Conservation (phyloP, 371 early-diverging fungal species). For the Syncephalastrum contaminatum region DNA sequence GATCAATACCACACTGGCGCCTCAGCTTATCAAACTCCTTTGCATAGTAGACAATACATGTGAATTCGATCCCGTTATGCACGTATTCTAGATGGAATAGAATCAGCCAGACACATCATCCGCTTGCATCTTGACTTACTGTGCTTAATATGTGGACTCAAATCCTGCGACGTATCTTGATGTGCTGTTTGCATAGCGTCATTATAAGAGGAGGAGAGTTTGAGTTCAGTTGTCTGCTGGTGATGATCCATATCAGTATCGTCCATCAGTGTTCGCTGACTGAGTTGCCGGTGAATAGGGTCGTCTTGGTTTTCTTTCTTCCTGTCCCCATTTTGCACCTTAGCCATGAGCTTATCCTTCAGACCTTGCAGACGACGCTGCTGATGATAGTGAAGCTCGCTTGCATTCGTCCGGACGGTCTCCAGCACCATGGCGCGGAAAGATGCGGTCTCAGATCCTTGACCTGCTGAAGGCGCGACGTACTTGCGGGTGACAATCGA, state of each 20-base stretch:
- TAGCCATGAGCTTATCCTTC: background rate
- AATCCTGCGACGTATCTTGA: background rate
- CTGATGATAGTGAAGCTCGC: constrained; percentile 23
- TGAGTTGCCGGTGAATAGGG: constrained; percentile 1
- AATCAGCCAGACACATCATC: constrained; percentile 4
- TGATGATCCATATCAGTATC: constrained; percentile 8
- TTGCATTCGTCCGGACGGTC: constrained; percentile 31
- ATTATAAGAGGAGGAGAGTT: constrained; percentile 23
- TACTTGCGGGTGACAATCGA: constrained; percentile 38
- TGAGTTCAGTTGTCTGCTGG: constrained; percentile 23
- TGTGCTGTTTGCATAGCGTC: constrained; percentile 1
- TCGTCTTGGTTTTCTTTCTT: background rate
- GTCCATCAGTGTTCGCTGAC: constrained; percentile 1
- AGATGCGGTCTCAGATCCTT: constrained; percentile 34
- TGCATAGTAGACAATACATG: constrained; percentile 85
- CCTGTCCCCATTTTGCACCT: too few species aligned
- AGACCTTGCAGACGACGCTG: constrained; percentile 10
- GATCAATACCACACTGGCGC: constrained; percentile 75
- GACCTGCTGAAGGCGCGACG: constrained; percentile 27
- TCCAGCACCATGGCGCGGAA: constrained; percentile 40
- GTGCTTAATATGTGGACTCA: constrained; percentile 43
- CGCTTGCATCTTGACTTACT: constrained; percentile 21
- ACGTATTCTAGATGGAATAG: constrained; percentile 53
- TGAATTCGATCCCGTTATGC: constrained; percentile 69
- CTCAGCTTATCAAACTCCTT: constrained; percentile 86